These are phyloP conservation scores for Austroboletus sp. DNA, from an alignment of 1,284 basidiomycete genomes.

Conservation along the genomic window DNA sequence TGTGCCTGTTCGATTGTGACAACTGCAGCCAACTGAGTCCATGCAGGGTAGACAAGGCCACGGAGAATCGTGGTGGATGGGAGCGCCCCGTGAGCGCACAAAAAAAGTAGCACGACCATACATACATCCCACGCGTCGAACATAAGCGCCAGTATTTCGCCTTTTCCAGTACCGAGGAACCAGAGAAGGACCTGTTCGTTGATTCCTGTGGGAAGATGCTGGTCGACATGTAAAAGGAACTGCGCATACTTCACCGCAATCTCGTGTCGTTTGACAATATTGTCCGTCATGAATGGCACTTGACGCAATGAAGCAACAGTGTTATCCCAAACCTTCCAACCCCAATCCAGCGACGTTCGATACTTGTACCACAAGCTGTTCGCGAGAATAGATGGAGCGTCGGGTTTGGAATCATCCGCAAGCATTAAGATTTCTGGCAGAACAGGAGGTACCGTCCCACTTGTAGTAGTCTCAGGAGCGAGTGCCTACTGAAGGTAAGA, in stretches of 20 bases:
- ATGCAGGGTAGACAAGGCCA: conserved; percentile 68
- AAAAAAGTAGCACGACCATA: conserved; percentile 53
- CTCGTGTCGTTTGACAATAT: conserved; percentile 39
- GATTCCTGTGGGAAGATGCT: conserved; percentile 64
- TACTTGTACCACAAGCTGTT: conserved; percentile 75
- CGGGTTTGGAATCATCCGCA: conserved; percentile 47
- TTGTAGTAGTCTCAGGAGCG: conserved; percentile 40
- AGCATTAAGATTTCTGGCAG: conserved; percentile 64
- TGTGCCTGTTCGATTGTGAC: conserved; percentile 35
- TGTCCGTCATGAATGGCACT: conserved; percentile 49
- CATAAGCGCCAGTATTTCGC: conserved; percentile 51
- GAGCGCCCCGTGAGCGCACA: conserved; percentile 62
- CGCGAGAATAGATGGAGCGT: conserved; percentile 62
- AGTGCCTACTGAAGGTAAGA: conserved; percentile 36
- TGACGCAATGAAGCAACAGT: conserved; percentile 63
- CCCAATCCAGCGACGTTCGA: conserved; percentile 62
- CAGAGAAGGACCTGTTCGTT: conserved; percentile 61
- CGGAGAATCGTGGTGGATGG: conserved; percentile 63
- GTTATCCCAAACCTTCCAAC: conserved; percentile 74
- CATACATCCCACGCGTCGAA: conserved; percentile 62
- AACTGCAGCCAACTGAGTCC: conserved; percentile 46
- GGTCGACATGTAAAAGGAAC: conserved; percentile 66
- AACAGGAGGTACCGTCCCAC: conserved; percentile 49
- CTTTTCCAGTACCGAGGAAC: conserved; percentile 59
- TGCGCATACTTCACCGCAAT: conserved; percentile 59